These are phyloP conservation scores for Sugiyamaella americana DNA, from an alignment of 805 yeast genomes.

Conservation along the genomic window DNA sequence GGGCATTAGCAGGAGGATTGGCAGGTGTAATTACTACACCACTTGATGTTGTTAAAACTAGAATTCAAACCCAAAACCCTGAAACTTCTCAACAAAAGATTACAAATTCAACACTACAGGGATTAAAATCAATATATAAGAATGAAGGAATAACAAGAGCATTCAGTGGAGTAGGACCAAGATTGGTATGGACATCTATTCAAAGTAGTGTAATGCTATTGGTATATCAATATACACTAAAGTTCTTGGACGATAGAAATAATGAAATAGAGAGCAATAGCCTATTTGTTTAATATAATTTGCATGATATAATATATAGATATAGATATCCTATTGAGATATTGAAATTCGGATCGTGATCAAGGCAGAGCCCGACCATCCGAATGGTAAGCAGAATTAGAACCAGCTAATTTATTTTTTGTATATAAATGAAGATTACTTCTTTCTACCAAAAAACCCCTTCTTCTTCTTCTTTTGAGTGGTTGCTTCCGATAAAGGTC, in stretches of 20 bases:
- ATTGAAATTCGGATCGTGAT: no score
- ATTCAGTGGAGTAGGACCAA: slow-evolving; percentile 93
- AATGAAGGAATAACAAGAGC: slow-evolving; percentile 74
- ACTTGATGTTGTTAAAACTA: slow-evolving; percentile 85
- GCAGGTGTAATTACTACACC: slow-evolving; percentile 96
- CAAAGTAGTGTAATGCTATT: slow-evolving; percentile 93
- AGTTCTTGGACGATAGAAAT: slow-evolving; percentile 37
- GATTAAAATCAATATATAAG: slow-evolving; percentile 51
- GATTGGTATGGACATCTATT: slow-evolving; percentile 92
- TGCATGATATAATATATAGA: no score
- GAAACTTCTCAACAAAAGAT: slow-evolving; percentile 10
- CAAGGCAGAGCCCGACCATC: no score
- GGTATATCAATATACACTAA: slow-evolving; percentile 73
- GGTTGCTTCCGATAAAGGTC: slow-evolving; percentile 40
- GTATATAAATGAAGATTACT: slow-evolving; percentile 27
- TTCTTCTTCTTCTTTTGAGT: slow-evolving; percentile 58
- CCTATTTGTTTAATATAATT: no score
- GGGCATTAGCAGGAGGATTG: slow-evolving; percentile 93
- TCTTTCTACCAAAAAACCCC: slow-evolving; percentile 75
- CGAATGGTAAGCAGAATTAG: no score
- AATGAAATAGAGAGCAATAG: neutral
- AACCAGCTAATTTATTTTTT: no score
- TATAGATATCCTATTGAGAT: no score
- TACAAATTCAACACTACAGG: slow-evolving; percentile 45
- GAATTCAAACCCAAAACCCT: slow-evolving; percentile 74